Percentiles rank a stretch among this genome's conserved stretches.
phyloP scores from a whole-genome alignment of 805 yeast genomes.

The Yarrowia bubula region DNA sequence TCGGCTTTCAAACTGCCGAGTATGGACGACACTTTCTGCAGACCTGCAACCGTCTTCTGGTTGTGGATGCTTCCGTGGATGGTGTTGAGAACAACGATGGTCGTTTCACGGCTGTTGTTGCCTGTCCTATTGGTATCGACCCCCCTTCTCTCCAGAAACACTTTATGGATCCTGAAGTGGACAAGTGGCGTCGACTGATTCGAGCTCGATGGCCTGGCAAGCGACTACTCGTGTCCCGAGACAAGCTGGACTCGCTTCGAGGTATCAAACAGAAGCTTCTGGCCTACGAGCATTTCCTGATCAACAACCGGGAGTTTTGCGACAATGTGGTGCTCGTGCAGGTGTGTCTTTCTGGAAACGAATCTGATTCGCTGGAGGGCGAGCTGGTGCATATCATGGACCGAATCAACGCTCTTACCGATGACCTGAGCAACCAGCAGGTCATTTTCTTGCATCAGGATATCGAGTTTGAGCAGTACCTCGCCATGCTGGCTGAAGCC shows the following conservation, averaged over 20 bases:
- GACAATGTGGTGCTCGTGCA: constrained; percentile 75
- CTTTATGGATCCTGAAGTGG: constrained; percentile 44
- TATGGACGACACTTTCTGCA: constrained; percentile 92
- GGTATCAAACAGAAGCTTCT: constrained; percentile 84
- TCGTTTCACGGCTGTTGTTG: constrained; percentile 40
- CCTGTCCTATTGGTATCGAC: constrained; percentile 45
- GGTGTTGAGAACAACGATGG: constrained; percentile 64
- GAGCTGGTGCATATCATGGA: constrained; percentile 77
- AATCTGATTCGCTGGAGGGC: constrained; percentile 58
- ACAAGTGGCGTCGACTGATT: constrained; percentile 62
- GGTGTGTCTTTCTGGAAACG: constrained; percentile 62
- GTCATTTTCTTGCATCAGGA: constrained; percentile 87
- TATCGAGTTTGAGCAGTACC: constrained; percentile 81
- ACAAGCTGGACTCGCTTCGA: constrained; percentile 80
- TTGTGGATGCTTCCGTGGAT: constrained; percentile 82
- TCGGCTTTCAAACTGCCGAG: constrained; percentile 89
- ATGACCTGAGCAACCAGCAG: constrained; percentile 74
- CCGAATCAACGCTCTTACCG: constrained; percentile 76
- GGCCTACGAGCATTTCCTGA: constrained; percentile 79
- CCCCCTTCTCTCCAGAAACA: constrained; percentile 49
- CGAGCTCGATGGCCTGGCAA: constrained; percentile 69
- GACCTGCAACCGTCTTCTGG: constrained; percentile 77
- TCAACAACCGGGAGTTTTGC: constrained; percentile 66
- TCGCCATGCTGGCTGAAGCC: constrained; percentile 83
- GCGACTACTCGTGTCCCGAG: constrained; percentile 77